phyloP scores from a whole-genome alignment of 2,329 filamentous ascomycete genomes.

The Sporothrix schenckii region DNA sequence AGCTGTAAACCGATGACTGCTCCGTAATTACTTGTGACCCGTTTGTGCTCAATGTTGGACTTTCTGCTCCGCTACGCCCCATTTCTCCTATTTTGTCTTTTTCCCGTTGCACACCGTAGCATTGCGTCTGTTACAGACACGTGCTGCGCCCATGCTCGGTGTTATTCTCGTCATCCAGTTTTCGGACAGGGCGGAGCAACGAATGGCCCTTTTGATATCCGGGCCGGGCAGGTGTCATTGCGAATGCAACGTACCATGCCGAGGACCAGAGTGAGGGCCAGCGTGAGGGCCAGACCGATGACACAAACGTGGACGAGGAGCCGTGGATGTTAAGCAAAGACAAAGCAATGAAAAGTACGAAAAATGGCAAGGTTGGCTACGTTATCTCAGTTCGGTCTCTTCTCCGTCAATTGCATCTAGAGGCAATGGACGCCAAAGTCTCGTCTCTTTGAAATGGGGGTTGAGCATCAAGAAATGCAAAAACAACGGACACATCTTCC shows the following conservation, averaged over 20 bases:
- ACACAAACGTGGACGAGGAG: too few relatives aligned
- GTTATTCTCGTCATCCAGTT: not conserved
- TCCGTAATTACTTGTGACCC: not conserved
- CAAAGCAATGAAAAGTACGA: too few relatives aligned
- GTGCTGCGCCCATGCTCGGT: not conserved
- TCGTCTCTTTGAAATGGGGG: too few relatives aligned
- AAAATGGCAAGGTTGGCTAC: too few relatives aligned
- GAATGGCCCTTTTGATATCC: not conserved
- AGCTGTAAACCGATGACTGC: not conserved
- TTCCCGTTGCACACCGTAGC: not conserved
- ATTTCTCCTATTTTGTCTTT: constrained; percentile 4
- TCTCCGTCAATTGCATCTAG: too few relatives aligned
- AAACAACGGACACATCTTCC: too few relatives aligned
- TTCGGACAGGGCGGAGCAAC: not conserved
- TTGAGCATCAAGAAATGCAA: too few relatives aligned
- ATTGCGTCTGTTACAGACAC: constrained; percentile 19
- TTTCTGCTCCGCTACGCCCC: not conserved
- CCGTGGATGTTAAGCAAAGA: too few relatives aligned
- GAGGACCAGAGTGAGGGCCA: not conserved
- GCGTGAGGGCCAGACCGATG: too few relatives aligned
- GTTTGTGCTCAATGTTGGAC: not conserved
- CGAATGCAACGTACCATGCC: not conserved
- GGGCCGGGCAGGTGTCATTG: too few relatives aligned
- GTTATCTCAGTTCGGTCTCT: too few relatives aligned
- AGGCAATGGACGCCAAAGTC: too few relatives aligned